Base-by-base conservation (phyloP, 179 eudicot species). In the Gypsophila paniculata region DNA sequence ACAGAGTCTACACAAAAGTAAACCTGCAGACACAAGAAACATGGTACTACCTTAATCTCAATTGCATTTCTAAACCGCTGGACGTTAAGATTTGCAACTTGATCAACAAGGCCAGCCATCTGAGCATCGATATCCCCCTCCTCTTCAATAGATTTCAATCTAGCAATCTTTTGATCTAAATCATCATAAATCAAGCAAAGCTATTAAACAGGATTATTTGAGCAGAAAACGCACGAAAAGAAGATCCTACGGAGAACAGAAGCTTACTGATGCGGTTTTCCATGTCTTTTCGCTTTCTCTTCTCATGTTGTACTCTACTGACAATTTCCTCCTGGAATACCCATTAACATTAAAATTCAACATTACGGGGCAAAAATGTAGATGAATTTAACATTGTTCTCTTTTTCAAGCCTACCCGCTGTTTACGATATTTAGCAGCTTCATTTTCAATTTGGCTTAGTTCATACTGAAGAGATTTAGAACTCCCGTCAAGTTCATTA, bases 221-320 rank as follows among this genome's bases (percentile, higher is more conserved):
- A 63, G 29, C 13, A 36, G 17, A 71, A 42, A 49, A 72, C 61
- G 34, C 29, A 8, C 26, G 46, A 53, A 62, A 66, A 52, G 23
- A n/a, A 73, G 34, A 49, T 65, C 7, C 7, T 7, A 71, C 17
- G 69, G 64, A 52, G 18, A 32, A 61, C 68, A 64, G 62, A 82
- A 69, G 82, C 94, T 89, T 81, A 91, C 98, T 72, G 34, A 89
- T 83, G 51, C 84, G 85, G 65, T 71, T 77, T 79, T 85, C 92
- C 82, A 88, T 72, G 1, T 87, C 89, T 68, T 74, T 79, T 51
- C 80, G 78, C 79, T 79, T 94, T 70, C 72, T 89, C 79, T 60
- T 87, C 84, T 86, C 88, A 75, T 36, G 76, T 32, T 71, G 80
- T 32, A 7, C 77, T 69, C 19, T 69, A 52, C 36, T 77, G 25